Conservation (phyloP, 2,329 filamentous ascomycete genomes). For the Cephalotrichum gorgonifer region DNA sequence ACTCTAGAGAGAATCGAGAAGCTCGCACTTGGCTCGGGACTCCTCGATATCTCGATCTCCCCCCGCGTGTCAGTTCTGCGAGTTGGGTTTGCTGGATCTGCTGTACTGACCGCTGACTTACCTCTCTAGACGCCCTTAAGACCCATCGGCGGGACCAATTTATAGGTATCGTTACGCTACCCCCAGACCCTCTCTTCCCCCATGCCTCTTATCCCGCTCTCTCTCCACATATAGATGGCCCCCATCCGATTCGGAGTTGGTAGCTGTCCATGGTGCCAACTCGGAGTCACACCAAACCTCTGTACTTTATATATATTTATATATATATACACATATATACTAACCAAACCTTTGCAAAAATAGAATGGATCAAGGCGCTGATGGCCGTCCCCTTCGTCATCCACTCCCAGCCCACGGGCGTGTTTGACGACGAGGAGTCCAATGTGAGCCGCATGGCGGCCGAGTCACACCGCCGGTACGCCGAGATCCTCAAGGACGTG, state of each 20-base stretch:
- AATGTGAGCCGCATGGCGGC: constrained; percentile 62
- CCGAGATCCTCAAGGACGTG: constrained; percentile 90
- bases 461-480: constrained; percentile 78
- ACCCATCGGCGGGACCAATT: constrained; percentile 88
- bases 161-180: constrained; percentile 42
- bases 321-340: constrained; percentile 4
- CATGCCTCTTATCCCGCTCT: not conserved
- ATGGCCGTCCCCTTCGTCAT: constrained; percentile 93
- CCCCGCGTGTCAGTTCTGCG: not conserved
- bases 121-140: constrained; percentile 48
- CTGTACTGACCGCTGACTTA: not conserved
- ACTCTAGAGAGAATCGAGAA: too few species aligned
- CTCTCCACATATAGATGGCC: too few species aligned
- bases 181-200: not conserved
- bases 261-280: too few species aligned
- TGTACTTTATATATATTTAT: constrained; percentile 2
- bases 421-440: constrained; percentile 60
- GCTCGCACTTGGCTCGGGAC: not conserved
- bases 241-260: not conserved
- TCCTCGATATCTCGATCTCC: not conserved
- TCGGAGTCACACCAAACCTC: not conserved
- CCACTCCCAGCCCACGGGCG: constrained; percentile 85
- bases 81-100: not conserved
- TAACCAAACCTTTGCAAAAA: not conserved
- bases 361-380: constrained; percentile 93